Conservation (phyloP, 1,139 yeast genomes). For the Lodderomyces oxycetoniae region DNA sequence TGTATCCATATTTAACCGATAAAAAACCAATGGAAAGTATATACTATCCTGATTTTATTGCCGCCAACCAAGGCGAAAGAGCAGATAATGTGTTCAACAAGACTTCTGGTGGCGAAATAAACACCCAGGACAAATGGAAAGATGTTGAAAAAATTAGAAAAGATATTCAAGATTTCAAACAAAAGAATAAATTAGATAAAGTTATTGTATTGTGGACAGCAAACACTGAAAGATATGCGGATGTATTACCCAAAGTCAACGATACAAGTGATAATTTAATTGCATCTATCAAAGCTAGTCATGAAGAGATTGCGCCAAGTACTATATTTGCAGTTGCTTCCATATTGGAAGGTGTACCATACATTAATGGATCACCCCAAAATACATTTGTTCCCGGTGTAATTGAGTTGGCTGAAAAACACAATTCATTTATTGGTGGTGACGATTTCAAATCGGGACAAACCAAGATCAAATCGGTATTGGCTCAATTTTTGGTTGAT, state of each 20-base stretch:
- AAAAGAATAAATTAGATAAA: slow-evolving; percentile 68
- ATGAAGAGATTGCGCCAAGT: slow-evolving; percentile 83
- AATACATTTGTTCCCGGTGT: slow-evolving; percentile 96
- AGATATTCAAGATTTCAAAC: slow-evolving; percentile 79
- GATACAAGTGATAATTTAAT: slow-evolving; percentile 83
- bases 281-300: slow-evolving; percentile 69
- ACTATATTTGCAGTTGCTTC: slow-evolving; percentile 91
- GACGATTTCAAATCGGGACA: slow-evolving; percentile 98
- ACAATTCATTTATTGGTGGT: slow-evolving; percentile 83
- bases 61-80: slow-evolving; percentile 88
- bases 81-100: slow-evolving; percentile 80
- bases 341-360: slow-evolving; percentile 81
- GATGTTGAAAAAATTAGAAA: slow-evolving; percentile 84
- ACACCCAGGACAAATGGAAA: slow-evolving; percentile 70
- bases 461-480: slow-evolving; percentile 89
- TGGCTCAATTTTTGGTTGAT: slow-evolving; percentile 93
- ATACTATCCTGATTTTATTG: slow-evolving; percentile 95
- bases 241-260: slow-evolving; percentile 71
- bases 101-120: slow-evolving; percentile 40
- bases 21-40: slow-evolving; percentile 76
- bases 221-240: slow-evolving; percentile 91
- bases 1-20: slow-evolving; percentile 59
- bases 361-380: slow-evolving; percentile 96
- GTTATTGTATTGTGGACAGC: slow-evolving; percentile 96
- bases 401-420: slow-evolving; percentile 78